Evolutionary conservation across 305 asterid species (phyloP), one percentile per base, ranked within the genome.

Genomic region (Andrographis paniculata): DNA sequence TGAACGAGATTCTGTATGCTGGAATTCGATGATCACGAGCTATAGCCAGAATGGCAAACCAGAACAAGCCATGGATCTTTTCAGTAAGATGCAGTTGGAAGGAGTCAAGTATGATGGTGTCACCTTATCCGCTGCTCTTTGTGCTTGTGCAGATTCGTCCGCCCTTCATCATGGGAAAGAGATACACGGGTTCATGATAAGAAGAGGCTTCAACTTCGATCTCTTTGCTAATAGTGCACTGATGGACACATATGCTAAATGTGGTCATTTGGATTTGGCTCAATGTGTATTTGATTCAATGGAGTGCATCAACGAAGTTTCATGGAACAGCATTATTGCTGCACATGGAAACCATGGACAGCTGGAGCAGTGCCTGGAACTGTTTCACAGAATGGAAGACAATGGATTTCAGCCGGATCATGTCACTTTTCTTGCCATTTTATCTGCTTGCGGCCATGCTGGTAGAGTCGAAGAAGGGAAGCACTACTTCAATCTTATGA

Each of bases 311-410:
- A 82, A 72, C 20, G 94, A 88, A 63, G 97, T 88, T 50, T 84
- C 95, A 17, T 88, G 97, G 95, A 88, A 84, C 35, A 82, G 94
- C 58, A 82, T 88, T 16, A 82, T 88, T 15, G 76, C 93, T 41
- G 95, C 97, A 33, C 79, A 82, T 53, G 97, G 94, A 48, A 88
- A 74, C 58, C 93, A 82, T 23, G 91, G 97, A 11, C 56, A 20
- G 14, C 58, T 77, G 7, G 43, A 48, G 15, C 70, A 71, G 12
- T 77, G 82, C 54, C 41, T 82, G 22, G 55, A 51, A 16, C 51
- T 82, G 43, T 71, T 82, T 57, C 53, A 58, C 45, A 70, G 51
- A 55, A 88, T 88, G 95, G 58, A 62, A 52, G 53, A 56, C n/a
- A 63, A 61, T 19, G 94, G 87, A 5, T 74, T 73, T 50, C 45